Conservation (phyloP, 148 eudicot genomes). For the Rhododendron vialii region DNA sequence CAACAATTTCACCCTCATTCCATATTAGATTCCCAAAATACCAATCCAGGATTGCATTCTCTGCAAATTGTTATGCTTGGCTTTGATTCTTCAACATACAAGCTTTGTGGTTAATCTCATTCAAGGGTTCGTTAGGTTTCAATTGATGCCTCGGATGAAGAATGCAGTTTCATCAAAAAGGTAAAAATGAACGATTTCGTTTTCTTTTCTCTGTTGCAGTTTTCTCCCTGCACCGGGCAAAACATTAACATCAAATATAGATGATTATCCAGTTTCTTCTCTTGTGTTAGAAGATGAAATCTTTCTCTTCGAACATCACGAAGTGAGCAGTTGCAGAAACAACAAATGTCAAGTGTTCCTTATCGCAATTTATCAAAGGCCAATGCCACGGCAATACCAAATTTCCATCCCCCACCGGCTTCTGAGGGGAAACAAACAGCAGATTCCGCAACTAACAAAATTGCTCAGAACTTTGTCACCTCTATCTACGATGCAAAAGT, state of each 20-base stretch:
- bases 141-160: neutral
- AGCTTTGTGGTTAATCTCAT: neutral
- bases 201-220: neutral
- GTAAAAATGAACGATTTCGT: neutral
- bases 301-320: neutral
- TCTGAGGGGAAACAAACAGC: neutral
- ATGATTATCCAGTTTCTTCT: neutral
- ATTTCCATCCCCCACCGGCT: neutral
- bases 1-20: neutral
- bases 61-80: neutral
- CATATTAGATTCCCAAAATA: neutral
- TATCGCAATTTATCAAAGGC: neutral
- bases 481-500: constrained; percentile 22
- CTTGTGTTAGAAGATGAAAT: neutral
- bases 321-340: neutral
- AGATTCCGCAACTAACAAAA: neutral
- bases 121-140: neutral
- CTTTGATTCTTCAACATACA: neutral
- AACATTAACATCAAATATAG: neutral
- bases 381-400: neutral
- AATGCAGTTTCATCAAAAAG: neutral
- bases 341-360: neutral
- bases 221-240: neutral
- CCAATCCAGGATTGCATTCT: neutral
- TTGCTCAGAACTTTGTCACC: constrained; percentile 23